These are phyloP conservation scores for Populus pruinosa DNA, from an alignment of 345 rosid genomes.

Conservation along the genomic window DNA sequence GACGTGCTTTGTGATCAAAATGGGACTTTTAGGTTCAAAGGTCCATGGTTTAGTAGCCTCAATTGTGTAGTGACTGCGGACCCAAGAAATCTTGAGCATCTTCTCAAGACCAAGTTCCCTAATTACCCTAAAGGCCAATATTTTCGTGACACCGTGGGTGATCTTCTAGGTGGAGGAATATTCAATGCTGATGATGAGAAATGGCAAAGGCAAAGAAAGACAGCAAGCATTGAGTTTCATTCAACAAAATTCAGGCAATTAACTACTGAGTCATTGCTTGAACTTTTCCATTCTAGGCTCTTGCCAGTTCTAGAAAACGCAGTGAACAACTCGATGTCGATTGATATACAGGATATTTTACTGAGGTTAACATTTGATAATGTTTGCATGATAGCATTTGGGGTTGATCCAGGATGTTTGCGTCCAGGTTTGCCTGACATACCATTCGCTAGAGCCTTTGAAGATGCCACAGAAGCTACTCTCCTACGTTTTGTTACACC, in stretches of 20 bases:
- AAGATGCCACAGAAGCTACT: slow-evolving; percentile 83
- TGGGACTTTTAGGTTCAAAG: slow-evolving; percentile 74
- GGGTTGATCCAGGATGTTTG: slow-evolving; percentile 88
- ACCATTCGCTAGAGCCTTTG: slow-evolving; percentile 85
- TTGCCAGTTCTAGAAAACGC: slow-evolving; percentile 66
- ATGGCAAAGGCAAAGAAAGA: slow-evolving; percentile 85
- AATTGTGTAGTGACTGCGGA: slow-evolving; percentile 73
- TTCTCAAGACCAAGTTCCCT: slow-evolving; percentile 77
- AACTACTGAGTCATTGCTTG: slow-evolving; percentile 58
- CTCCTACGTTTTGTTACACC: slow-evolving; percentile 69
- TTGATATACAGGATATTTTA: slow-evolving; percentile 81
- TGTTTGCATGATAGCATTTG: slow-evolving; percentile 92
- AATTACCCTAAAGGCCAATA: slow-evolving; percentile 82
- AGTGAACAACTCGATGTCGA: slow-evolving; percentile 23
- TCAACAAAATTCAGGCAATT: slow-evolving; percentile 73
- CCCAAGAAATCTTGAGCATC: slow-evolving; percentile 82
- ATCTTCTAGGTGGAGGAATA: slow-evolving; percentile 85
- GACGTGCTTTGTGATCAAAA: slow-evolving; percentile 50
- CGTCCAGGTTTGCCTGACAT: slow-evolving; percentile 54
- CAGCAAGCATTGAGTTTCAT: slow-evolving; percentile 90
- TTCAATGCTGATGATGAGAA: slow-evolving; percentile 82
- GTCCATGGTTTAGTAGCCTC: slow-evolving; percentile 81
- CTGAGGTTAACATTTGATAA: slow-evolving; percentile 83
- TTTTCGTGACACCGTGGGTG: slow-evolving; percentile 62
- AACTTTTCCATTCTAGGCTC: slow-evolving; percentile 75